Base-by-base conservation (phyloP, 2,329 filamentous ascomycete species). In the Talaromyces sp. region DNA sequence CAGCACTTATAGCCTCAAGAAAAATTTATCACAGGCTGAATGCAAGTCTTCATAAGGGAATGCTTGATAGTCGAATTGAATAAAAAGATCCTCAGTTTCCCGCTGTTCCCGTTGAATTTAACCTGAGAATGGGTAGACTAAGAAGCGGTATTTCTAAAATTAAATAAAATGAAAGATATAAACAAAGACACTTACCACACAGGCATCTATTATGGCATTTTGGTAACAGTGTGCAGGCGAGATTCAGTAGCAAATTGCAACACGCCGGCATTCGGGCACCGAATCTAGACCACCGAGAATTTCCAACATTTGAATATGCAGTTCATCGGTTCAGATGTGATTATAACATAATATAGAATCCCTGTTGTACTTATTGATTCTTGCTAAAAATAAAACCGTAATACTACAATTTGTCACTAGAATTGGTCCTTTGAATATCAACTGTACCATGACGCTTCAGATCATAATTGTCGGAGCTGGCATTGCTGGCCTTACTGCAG, bases 391-490 rank as follows among this genome's bases (percentile, higher is more conserved):
- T 2, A 4, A n/a, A 17, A 39, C 15, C 15, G 36, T 8, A 39
- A n/a, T 39, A 8, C 15, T 39, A n/a, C 6, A 39, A 6, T n/a
- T 39, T 39, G 4, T 39, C 17, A 7, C 15, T 39, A n/a, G 7
- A 39, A 17, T 15, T 2, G 1, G 36, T n/a, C 36, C 36, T 17
- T 36, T 39, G 17, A 17, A 39, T 39, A 39, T n/a, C 36, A n/a
- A 39, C 36, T 7, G 15, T 39, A 39, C 17, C 7, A 71, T 71
- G 69, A 56, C 67, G 27, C 62, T 70, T 10, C 49, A 65, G 42
- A 62, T 70, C n/a, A 65, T 66, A 44, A 66, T 73, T n/a, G 66
- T 72, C 15, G 72, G 72, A 10, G 72, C 70, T 11, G 72, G 71
- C 4, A 71, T 74, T 49, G 65, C 68, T 13, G 71, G 72, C n/a